A percentile compares a stretch with the other conserved stretches of the same genome.
Conservation (phyloP, 306 rosid genomes). For the Elaeagnus macrophylla region DNA sequence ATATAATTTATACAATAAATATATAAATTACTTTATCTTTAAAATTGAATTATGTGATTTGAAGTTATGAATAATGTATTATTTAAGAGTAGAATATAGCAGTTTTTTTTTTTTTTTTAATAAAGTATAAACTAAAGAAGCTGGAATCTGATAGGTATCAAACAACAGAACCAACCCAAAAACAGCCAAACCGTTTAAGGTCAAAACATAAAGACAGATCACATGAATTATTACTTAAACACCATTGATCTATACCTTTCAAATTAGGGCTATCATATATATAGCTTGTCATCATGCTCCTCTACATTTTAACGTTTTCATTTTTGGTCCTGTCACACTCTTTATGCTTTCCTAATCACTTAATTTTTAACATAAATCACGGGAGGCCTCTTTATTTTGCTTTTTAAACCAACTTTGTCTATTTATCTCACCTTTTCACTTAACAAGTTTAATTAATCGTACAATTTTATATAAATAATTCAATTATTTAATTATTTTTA, state of each 20-base stretch:
- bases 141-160: not conserved
- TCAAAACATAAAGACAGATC: slow-evolving; percentile 10
- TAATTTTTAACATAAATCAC: slow-evolving; percentile 37
- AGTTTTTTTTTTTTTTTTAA: too few relatives aligned
- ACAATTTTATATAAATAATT: not conserved
- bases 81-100: too few relatives aligned
- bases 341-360: slow-evolving; percentile 17
- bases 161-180: slow-evolving; percentile 29
- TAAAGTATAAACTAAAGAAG: not conserved
- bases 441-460: not conserved
- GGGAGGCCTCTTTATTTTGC: slow-evolving; percentile 32
- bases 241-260: slow-evolving; percentile 28
- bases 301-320: not conserved
- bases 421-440: slow-evolving; percentile 6
- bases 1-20: too few relatives aligned
- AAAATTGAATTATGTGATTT: too few relatives aligned
- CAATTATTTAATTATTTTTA: too few relatives aligned
- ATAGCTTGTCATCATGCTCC: slow-evolving; percentile 2
- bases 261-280: slow-evolving; percentile 20
- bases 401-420: slow-evolving; percentile 26
- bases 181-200: slow-evolving; percentile 29
- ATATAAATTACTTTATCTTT: too few relatives aligned
- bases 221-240: slow-evolving; percentile 40
- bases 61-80: too few relatives aligned
- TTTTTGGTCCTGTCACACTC: slow-evolving; percentile 11